A percentile compares a stretch with the other conserved stretches of the same genome.
Conservation (phyloP, 345 rosid genomes). For the Populus alba region DNA sequence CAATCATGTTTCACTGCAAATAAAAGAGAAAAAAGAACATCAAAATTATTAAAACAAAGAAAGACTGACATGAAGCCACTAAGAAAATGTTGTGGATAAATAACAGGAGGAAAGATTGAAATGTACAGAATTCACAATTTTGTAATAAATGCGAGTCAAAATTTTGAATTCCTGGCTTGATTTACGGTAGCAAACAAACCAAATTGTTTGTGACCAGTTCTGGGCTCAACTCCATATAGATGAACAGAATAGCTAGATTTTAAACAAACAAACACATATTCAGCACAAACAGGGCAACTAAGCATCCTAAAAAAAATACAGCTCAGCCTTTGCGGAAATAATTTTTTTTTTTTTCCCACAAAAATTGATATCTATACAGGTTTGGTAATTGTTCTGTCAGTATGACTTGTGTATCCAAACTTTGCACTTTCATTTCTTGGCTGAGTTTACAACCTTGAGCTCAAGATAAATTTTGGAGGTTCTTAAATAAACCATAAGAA, state of each 20-base stretch:
- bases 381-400: neutral
- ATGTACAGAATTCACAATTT: neutral
- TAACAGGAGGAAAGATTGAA: neutral
- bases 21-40: neutral
- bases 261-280: neutral
- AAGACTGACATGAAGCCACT: slow-evolving; percentile 9
- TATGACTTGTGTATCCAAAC: neutral
- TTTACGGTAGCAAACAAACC: neutral
- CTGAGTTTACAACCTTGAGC: neutral
- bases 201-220: neutral
- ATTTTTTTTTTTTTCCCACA: neutral
- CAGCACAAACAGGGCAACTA: neutral
- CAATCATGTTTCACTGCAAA: slow-evolving; percentile 82
- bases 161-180: neutral
- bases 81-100: neutral
- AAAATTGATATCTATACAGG: neutral
- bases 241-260: neutral
- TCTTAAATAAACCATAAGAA: neutral
- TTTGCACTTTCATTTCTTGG: neutral
- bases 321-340: neutral
- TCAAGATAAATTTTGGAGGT: neutral
- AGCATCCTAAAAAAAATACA: neutral
- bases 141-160: neutral
- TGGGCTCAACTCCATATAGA: neutral
- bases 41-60: neutral